phyloP scores from a whole-genome alignment of 371 early-diverging fungal genomes.

The Mucor saturninus region DNA sequence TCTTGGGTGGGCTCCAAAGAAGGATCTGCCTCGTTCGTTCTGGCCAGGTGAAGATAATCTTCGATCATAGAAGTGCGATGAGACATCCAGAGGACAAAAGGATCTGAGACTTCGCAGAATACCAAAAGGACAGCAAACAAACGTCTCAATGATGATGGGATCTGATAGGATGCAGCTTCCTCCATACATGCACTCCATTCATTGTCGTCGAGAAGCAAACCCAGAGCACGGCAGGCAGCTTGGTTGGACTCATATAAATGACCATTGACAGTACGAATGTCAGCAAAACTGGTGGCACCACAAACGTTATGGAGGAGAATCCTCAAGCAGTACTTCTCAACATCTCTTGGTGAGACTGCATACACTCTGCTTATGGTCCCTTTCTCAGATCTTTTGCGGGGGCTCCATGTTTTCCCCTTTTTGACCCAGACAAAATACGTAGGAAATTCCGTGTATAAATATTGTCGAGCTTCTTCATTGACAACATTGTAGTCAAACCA shows the following conservation, averaged over 20 bases:
- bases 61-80: constrained; percentile 1
- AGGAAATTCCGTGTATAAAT: constrained; percentile 10
- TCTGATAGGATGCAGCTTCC: constrained; percentile 16
- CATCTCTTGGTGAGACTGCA: constrained; percentile 22
- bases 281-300: constrained; percentile 23
- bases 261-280: constrained; percentile 22
- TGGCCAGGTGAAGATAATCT: not conserved
- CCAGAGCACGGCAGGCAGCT: constrained; percentile 11
- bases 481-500: constrained; percentile 18
- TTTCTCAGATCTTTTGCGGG: constrained; percentile 5
- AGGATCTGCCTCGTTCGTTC: no score
- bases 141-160: constrained; percentile 6
- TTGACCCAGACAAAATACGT: not conserved
- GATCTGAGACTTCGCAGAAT: constrained; percentile 15
- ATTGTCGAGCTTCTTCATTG: not conserved
- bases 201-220: constrained; percentile 18
- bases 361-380: constrained; percentile 29
- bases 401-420: not conserved
- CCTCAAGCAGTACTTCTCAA: constrained; percentile 26
- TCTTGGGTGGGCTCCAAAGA: no score
- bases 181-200: constrained; percentile 23
- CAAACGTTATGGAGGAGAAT: constrained; percentile 18
- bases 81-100: constrained; percentile 1
- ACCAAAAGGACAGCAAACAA: constrained; percentile 26
- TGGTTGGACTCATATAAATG: constrained; percentile 2